Evolutionary conservation across 2,329 filamentous ascomycete species (phyloP), one percentile per base, ranked within the genome.

Genomic region (Paecilomyces niveus): DNA sequence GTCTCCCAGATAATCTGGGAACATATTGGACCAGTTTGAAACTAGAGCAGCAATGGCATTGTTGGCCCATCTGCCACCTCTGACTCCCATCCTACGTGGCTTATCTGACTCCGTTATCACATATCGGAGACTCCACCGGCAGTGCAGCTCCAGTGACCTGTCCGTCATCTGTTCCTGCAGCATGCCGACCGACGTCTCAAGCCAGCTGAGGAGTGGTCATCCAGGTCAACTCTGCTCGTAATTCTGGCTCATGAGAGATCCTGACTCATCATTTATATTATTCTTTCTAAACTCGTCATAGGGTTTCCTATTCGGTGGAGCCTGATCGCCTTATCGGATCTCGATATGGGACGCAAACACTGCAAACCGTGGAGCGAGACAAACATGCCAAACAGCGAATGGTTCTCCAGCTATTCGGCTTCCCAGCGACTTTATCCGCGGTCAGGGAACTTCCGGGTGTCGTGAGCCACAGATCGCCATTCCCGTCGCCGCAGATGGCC

Each of bases 341-440:
- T 39, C 32, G 29, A 31, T 29, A 50, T 22, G 18, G 51, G 7
- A 45, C 13, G 6, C 59, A 65, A 63, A 58, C 53, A 54, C 6
- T 53, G 39, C 54, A 55, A 55, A 55, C 54, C 8, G 9, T 10
- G 1, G 0, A 24, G 11, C 54, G 9, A 24, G 35, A 55, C 61
- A 65, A 65, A 61, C 58, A 21, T 8, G 35, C 22, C 60, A 64
- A 63, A 62, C 57, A 45, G 15, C 18, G 56, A 50, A 31, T 45
- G 22, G 32, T n/a, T n/a, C 29, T 18, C 51, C 33, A 29, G 15
- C 26, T 18, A 26, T 56, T 39, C 57, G 35, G 58, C 13, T 54
- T 49, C 32, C 65, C 29, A 32, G 35, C 24, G 33, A 32, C 35
- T 18, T 13, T 52, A 7, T 22, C 49, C 49, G 35, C 35, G 49